A percentile compares a stretch with the other conserved stretches of the same genome.
phyloP scores from a whole-genome alignment of 2,329 filamentous ascomycete species.

The Lachnellula willkommii region DNA sequence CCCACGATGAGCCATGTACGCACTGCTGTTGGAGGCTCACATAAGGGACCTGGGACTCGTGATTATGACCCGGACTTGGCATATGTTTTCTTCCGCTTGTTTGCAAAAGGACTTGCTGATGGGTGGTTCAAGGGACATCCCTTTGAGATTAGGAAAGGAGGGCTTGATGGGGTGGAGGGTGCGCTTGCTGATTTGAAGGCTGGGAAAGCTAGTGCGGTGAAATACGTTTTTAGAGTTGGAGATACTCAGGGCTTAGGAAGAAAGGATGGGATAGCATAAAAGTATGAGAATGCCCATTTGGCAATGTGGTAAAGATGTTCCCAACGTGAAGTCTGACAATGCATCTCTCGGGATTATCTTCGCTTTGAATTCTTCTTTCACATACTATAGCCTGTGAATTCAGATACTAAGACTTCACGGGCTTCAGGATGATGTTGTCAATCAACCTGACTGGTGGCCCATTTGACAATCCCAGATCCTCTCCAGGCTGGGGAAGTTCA shows the following conservation, averaged over 20 bases:
- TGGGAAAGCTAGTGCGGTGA: conserved; percentile 56
- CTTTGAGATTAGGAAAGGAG: conserved; percentile 43
- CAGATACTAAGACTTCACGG: conserved; percentile 24
- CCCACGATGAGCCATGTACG: too few relatives aligned
- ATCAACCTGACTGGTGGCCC: conserved; percentile 80
- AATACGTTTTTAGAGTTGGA: conserved; percentile 50
- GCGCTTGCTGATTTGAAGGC: conserved; percentile 50
- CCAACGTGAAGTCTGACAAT: too few relatives aligned
- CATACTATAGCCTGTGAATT: background rate
- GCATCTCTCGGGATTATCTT: too few relatives aligned
- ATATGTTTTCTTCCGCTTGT: conserved; percentile 10
- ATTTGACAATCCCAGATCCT: conserved; percentile 68
- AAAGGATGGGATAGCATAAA: background rate
- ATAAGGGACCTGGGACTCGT: background rate
- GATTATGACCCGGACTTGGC: conserved; percentile 4
- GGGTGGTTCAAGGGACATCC: conserved; percentile 46
- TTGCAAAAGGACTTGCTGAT: conserved; percentile 37
- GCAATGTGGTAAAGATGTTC: too few relatives aligned
- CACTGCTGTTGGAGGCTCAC: too few relatives aligned
- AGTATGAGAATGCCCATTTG: background rate
- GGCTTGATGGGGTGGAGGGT: conserved; percentile 41
- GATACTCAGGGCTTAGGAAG: conserved; percentile 9
- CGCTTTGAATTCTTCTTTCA: too few relatives aligned
- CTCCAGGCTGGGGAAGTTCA: conserved; percentile 61
- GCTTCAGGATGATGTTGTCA: conserved; percentile 77